phyloP scores from a whole-genome alignment of 192 early-diverging fungal genomes.

The Phycomyces blakesleeanus region DNA sequence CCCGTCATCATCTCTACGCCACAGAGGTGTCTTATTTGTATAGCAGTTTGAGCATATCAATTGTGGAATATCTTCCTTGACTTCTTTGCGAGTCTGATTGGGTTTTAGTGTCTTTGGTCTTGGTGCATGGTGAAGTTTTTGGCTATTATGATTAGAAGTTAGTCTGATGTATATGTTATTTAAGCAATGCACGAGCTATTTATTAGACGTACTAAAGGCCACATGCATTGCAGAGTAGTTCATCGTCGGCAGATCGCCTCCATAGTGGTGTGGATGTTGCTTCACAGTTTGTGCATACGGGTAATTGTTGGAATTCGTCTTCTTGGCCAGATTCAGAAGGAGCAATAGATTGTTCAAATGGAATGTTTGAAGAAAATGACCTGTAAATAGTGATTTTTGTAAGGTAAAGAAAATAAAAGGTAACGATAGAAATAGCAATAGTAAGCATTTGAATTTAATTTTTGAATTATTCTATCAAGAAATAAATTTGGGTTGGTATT shows the following conservation, averaged over 20 bases:
- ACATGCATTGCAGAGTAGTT: conserved; percentile 94
- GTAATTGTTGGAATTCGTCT: conserved; percentile 3
- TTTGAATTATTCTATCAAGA: no score
- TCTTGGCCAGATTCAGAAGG: not conserved
- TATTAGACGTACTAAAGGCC: conserved; percentile 85
- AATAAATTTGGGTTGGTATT: no score
- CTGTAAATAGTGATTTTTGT: no score
- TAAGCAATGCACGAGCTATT: no score
- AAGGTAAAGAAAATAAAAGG: no score
- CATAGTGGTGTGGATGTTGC: conserved; percentile 90
- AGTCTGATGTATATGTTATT: no score
- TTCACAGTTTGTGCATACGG: conserved; percentile 67
- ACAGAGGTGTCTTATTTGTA: conserved; percentile 85
- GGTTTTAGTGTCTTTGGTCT: conserved; percentile 77
- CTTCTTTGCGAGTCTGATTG: conserved; percentile 58
- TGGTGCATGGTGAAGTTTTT: conserved; percentile 79
- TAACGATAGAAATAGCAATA: no score
- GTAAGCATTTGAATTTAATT: no score
- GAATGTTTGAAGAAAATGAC: not conserved
- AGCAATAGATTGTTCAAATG: not conserved
- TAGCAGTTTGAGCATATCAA: conserved; percentile 68
- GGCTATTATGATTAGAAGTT: no score
- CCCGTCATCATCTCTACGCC: conserved; percentile 69
- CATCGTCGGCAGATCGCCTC: conserved; percentile 83
- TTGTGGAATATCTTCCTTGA: conserved; percentile 34